Conservation (phyloP, 345 rosid genomes). For the Gossypium thurberi region DNA sequence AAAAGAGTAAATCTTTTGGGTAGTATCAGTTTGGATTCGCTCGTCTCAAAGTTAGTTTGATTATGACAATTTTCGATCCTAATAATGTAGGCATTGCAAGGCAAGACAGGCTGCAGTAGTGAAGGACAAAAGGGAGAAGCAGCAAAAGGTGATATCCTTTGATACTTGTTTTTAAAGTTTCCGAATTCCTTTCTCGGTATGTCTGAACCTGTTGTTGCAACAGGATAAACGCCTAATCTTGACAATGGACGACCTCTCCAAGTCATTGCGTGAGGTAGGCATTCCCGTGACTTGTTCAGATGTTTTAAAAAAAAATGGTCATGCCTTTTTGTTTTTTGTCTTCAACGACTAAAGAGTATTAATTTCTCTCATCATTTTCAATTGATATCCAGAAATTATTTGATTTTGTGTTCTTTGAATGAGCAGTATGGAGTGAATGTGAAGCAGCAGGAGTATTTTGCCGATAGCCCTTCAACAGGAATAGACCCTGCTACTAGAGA, state of each 20-base stretch:
- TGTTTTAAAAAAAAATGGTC: neutral
- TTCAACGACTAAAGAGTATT: neutral
- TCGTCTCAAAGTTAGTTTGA: neutral
- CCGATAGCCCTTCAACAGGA: conserved; percentile 66
- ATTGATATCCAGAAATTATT: neutral
- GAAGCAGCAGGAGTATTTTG: conserved; percentile 91
- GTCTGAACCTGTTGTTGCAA: conserved; percentile 18
- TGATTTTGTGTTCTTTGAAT: conserved; percentile 12
- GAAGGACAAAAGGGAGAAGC: conserved; percentile 89
- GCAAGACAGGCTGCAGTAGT: conserved; percentile 79
- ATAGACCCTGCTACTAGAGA: conserved; percentile 62
- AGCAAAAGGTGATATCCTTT: conserved; percentile 63
- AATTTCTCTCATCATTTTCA: neutral
- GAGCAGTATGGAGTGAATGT: conserved; percentile 79
- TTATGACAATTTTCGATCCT: no score
- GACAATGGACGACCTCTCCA: conserved; percentile 92
- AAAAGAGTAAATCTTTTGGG: neutral
- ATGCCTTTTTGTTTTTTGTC: neutral
- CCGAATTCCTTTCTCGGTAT: neutral
- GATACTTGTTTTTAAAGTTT: neutral
- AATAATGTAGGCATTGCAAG: conserved; percentile 50
- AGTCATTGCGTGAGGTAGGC: conserved; percentile 77
- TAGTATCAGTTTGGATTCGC: neutral
- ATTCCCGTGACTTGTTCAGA: neutral
- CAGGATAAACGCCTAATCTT: conserved; percentile 86